A percentile compares a stretch with the other conserved stretches of the same genome.
phyloP scores from a whole-genome alignment of 1,139 yeast genomes.

The Pichia sp. region DNA sequence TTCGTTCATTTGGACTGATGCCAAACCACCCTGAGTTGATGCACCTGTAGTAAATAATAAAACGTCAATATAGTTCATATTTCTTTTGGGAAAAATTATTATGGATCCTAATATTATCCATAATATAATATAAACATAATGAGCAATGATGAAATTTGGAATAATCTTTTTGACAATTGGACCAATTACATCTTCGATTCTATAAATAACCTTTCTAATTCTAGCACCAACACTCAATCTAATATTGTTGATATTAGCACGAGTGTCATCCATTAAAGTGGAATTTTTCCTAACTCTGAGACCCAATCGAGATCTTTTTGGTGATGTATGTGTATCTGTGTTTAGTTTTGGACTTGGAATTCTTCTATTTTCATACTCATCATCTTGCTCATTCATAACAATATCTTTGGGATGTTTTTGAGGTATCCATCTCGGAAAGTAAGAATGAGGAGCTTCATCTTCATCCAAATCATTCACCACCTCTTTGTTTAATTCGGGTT shows the following conservation, averaged over 20 bases:
- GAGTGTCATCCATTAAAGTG: conserved; percentile 11
- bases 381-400: no score
- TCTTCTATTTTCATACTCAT: background rate
- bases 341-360: background rate
- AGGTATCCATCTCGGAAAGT: background rate
- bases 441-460: background rate
- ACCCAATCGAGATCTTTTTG: background rate
- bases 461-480: background rate
- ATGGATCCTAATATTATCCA: conserved; percentile 62
- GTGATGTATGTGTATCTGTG: background rate
- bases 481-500: background rate
- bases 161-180: conserved; percentile 49
- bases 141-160: conserved; percentile 75
- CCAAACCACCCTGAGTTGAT: conserved; percentile 87
- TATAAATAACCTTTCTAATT: conserved; percentile 24
- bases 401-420: background rate
- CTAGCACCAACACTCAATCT: conserved; percentile 21
- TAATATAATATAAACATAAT: conserved; percentile 55
- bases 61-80: conserved; percentile 67
- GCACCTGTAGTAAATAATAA: conserved; percentile 72
- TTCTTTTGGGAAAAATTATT: conserved; percentile 64
- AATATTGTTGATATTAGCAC: conserved; percentile 8
- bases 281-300: conserved; percentile 4
- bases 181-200: conserved; percentile 28
- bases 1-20: conserved; percentile 62